These are phyloP conservation scores for Hypericum perforatum DNA, from an alignment of 345 rosid species.

Conservation along the genomic window DNA sequence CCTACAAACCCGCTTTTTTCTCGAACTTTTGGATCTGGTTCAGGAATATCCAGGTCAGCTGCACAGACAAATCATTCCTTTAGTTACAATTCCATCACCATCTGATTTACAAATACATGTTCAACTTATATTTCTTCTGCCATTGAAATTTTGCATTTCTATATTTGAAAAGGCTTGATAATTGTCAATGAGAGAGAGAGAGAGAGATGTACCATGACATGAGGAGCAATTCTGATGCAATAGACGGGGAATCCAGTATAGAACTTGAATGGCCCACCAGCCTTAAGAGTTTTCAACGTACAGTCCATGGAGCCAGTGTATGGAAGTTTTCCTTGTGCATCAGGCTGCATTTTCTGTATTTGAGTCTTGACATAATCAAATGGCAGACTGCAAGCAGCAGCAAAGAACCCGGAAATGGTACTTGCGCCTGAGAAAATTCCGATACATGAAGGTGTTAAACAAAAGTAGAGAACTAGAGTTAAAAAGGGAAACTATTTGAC, in stretches of 20 bases:
- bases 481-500: too few relatives aligned
- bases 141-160: too few relatives aligned
- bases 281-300: slow-evolving; percentile 63
- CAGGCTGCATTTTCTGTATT: slow-evolving; percentile 99
- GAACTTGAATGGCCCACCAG: slow-evolving; percentile 83
- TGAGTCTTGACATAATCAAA: slow-evolving; percentile 97
- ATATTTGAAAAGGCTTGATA: too few relatives aligned
- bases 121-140: too few relatives aligned
- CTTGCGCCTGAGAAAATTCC: slow-evolving; percentile 62
- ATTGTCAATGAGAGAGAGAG: neutral
- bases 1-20: slow-evolving; percentile 45
- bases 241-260: slow-evolving; percentile 98
- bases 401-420: slow-evolving; percentile 80
- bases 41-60: slow-evolving; percentile 98
- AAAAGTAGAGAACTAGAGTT: neutral
- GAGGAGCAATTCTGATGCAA: slow-evolving; percentile 96
- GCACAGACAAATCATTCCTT: slow-evolving; percentile 22
- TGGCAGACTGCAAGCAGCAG: slow-evolving; percentile 92
- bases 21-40: slow-evolving; percentile 72
- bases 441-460: neutral
- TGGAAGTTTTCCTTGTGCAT: slow-evolving; percentile 83
- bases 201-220: slow-evolving; percentile 67
- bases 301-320: slow-evolving; percentile 89
- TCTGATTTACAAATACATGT: neutral
- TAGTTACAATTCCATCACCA: slow-evolving; percentile 2